Conservation (phyloP, 169 alveolate genomes). For the Theileria equi region DNA sequence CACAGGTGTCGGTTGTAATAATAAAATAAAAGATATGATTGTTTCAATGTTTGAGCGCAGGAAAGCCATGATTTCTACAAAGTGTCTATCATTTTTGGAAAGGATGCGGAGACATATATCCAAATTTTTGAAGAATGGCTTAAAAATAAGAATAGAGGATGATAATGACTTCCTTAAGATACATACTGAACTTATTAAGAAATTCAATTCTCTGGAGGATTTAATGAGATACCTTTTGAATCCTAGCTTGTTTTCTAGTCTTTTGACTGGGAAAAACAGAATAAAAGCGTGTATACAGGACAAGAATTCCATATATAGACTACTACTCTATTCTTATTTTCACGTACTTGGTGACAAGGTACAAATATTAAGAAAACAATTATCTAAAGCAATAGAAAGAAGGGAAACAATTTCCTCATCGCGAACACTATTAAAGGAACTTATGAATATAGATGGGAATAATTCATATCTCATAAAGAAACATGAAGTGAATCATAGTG, state of each 20-base stretch:
- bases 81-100: not conserved
- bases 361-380: not conserved
- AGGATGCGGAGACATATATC: slow-evolving; percentile 11
- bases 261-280: slow-evolving; percentile 35
- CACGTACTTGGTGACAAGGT: slow-evolving; percentile 5
- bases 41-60: slow-evolving; percentile 20
- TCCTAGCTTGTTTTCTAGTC: slow-evolving; percentile 38
- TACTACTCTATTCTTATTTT: slow-evolving; percentile 26
- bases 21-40: slow-evolving; percentile 23
- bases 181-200: slow-evolving; percentile 10
- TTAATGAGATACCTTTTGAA: slow-evolving; percentile 35
- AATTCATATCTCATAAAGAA: slow-evolving; percentile 7
- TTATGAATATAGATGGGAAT: slow-evolving; percentile 6
- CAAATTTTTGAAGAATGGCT: slow-evolving; percentile 13
- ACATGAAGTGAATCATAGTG: not conserved
- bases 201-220: slow-evolving; percentile 7
- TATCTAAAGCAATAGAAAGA: not conserved
- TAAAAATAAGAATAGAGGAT: slow-evolving; percentile 1
- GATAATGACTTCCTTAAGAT: slow-evolving; percentile 24
- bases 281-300: slow-evolving; percentile 30
- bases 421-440: slow-evolving; percentile 1
- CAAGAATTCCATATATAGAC: slow-evolving; percentile 37
- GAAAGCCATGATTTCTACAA: not conserved
- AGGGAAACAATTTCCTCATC: slow-evolving; percentile 4
- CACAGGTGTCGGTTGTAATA: slow-evolving; percentile 53